phyloP scores from a whole-genome alignment of 2,329 filamentous ascomycete species.

The Fusarium anguioides region DNA sequence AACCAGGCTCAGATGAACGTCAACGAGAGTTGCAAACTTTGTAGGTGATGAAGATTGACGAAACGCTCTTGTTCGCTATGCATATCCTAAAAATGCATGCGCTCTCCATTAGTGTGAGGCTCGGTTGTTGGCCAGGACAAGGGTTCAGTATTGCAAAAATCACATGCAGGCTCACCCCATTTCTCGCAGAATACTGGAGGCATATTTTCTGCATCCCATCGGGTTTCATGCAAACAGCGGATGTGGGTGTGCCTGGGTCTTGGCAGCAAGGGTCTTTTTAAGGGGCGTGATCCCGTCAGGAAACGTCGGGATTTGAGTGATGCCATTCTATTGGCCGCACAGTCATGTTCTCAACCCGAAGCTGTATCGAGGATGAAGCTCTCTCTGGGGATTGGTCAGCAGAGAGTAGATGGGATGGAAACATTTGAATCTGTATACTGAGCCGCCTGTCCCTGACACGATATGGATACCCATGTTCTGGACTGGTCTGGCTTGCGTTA shows the following conservation, averaged over 20 bases:
- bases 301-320: slow-evolving; percentile 4
- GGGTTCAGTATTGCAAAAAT: slow-evolving; percentile 2
- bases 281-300: slow-evolving; percentile 6
- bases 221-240: not conserved
- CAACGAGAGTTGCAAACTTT: not conserved
- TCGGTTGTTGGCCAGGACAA: slow-evolving; percentile 9
- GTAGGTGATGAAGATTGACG: slow-evolving; percentile 12
- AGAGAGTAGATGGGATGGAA: slow-evolving; percentile 6
- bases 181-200: not conserved
- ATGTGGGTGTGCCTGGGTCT: slow-evolving; percentile 36
- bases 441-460: slow-evolving; percentile 8
- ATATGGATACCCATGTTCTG: not conserved
- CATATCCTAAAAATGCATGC: slow-evolving; percentile 12
- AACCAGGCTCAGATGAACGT: not conserved
- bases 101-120: slow-evolving; percentile 11
- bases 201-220: slow-evolving; percentile 11
- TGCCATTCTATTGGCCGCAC: slow-evolving; percentile 31
- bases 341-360: slow-evolving; percentile 16
- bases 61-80: slow-evolving; percentile 13
- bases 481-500: not conserved
- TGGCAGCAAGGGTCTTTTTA: slow-evolving; percentile 26
- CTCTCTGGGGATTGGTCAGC: slow-evolving; percentile 11
- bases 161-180: not conserved
- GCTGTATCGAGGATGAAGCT: slow-evolving; percentile 32
- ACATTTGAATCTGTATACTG: slow-evolving; percentile 10